A percentile compares a stretch with the other conserved stretches of the same genome.
Evolutionary conservation across 192 early-diverging fungal species (phyloP).

Genomic region (Piromyces sp.): DNA sequence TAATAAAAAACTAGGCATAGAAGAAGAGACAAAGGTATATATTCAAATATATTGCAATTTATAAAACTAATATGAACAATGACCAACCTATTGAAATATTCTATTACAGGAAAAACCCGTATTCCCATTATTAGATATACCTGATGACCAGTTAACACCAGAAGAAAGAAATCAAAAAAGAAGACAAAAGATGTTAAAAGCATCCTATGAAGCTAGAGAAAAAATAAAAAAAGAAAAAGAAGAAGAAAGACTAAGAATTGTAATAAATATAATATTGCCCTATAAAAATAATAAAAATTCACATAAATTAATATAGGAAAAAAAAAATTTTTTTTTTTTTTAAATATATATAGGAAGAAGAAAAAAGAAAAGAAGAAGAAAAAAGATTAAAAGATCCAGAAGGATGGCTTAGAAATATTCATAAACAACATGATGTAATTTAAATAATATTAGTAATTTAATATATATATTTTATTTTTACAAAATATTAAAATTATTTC

Average conservation of each 20-base stretch:
- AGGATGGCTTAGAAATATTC: conserved; percentile 37
- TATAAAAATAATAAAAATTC: neutral
- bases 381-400: conserved; percentile 42
- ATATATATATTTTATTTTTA: too few relatives aligned
- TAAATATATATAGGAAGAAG: conserved; percentile 11
- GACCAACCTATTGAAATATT: too few relatives aligned
- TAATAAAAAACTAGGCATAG: conserved; percentile 66
- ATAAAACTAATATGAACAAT: too few relatives aligned
- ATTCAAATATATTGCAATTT: too few relatives aligned
- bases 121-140: conserved; percentile 55
- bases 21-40: conserved; percentile 25
- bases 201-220: conserved; percentile 55
- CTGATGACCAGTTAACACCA: conserved; percentile 61
- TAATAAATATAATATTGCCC: too few relatives aligned
- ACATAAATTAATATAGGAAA: too few relatives aligned
- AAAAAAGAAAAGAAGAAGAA: conserved; percentile 38
- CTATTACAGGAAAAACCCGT: conserved; percentile 41
- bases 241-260: conserved; percentile 40
- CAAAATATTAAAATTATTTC: too few relatives aligned
- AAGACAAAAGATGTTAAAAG: conserved; percentile 64
- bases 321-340: too few relatives aligned
- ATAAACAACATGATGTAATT: conserved; percentile 23
- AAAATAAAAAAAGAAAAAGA: conserved; percentile 55
- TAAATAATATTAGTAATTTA: too few relatives aligned
- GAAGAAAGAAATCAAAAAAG: conserved; percentile 67